Evolutionary conservation across 108 stramenopile species (phyloP), one percentile per base, ranked within the genome.

Genomic region (Pseudonitzschia multiseries): DNA sequence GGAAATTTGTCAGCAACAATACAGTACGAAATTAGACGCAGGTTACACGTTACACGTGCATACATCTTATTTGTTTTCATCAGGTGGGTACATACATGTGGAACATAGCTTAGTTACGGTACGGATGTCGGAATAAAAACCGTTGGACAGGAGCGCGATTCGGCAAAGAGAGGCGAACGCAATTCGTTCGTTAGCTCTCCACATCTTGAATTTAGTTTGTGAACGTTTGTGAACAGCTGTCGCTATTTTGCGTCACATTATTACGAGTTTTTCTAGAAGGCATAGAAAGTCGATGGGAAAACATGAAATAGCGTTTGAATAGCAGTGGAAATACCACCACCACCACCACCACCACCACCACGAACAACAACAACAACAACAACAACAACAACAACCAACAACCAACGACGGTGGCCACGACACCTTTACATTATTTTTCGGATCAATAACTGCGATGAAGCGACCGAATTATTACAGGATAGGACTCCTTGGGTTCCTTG

Each of bases 401-500:
- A 4, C 9, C 54, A 56, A 20, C 9, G 54, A 12, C 2, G 10
- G 2, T 56, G 20, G 50, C 3, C 54, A 26, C 9, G 17, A 56
- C 2, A 20, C 4, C 21, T 20, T 56, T 22, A 56, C 22, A 26
- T n/a, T n/a, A 10, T 51, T n/a, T 51, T 4, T 3, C 2, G 21
- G 54, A 56, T 26, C 21, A 24, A 56, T 22, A 56, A 3, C 22
- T 18, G 20, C n/a, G 36, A 62, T 62, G 36, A 31, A 62, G 29
- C 61, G 61, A 62, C 8, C 32, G 26, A 62, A 62, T 13, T 15
- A 2, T 29, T n/a, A 33, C 14, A 17, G 15, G n/a, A 33, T 62
- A 62, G 61, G 27, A 62, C n/a, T 62, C 18, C 61, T 62, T 13
- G 26, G 26, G 4, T 20, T 62, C 0, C 61, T 62, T n/a, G 61